Percentiles rank a stretch among this genome's conserved stretches.
phyloP scores from a whole-genome alignment of 2,329 filamentous ascomycete species.

The Diaporthe australafricana region DNA sequence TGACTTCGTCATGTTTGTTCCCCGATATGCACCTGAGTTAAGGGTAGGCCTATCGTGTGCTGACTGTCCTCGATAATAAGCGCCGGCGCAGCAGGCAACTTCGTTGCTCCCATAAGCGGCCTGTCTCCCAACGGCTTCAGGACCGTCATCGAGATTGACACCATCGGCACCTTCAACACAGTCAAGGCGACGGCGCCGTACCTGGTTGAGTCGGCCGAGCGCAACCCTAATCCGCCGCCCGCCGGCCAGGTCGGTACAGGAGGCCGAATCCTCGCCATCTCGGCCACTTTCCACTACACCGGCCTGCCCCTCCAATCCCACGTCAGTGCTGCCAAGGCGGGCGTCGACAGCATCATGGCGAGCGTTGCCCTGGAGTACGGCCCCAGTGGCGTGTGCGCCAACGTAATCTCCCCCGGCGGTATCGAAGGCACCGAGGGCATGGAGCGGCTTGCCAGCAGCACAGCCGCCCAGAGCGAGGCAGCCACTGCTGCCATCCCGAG shows the following conservation, averaged over 20 bases:
- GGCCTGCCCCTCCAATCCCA: constrained; percentile 89
- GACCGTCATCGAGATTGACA: constrained; percentile 95
- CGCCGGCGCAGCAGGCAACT: constrained; percentile 95
- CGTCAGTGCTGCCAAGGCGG: constrained; percentile 91
- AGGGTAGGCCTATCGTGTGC: not conserved
- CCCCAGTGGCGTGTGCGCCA: constrained; percentile 86
- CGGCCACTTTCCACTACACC: constrained; percentile 91
- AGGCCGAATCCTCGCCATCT: constrained; percentile 90
- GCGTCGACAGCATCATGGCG: constrained; percentile 85
- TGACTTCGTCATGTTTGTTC: constrained; percentile 88
- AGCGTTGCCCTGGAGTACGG: constrained; percentile 90
- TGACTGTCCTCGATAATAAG: constrained; percentile 54
- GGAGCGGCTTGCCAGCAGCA: constrained; percentile 64
- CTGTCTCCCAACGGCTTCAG: constrained; percentile 93
- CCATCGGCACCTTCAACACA: constrained; percentile 93
- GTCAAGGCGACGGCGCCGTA: constrained; percentile 91
- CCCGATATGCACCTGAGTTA: not conserved
- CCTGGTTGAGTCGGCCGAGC: constrained; percentile 78
- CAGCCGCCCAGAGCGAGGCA: constrained; percentile 47
- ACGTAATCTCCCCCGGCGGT: constrained; percentile 88
- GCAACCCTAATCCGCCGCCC: constrained; percentile 67
- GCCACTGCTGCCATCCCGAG: constrained; percentile 70
- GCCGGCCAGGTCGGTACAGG: constrained; percentile 71
- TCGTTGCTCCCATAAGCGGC: constrained; percentile 85
- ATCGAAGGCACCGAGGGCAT: constrained; percentile 88